Conservation (phyloP, 129 eudicot species). For the Solidago caesia region DNA sequence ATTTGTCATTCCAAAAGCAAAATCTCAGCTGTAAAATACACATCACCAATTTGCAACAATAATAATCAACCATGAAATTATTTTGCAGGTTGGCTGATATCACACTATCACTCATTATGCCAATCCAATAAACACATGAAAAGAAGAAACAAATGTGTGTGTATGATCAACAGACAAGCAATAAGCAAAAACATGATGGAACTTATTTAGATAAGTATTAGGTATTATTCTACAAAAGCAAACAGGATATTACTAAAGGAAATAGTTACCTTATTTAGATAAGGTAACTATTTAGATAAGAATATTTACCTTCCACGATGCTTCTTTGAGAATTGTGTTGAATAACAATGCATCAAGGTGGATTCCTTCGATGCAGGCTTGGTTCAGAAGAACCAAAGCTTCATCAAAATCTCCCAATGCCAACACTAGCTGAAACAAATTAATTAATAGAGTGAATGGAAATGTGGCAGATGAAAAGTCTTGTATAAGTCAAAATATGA, state of each 20-base stretch:
- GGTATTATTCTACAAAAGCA: not conserved
- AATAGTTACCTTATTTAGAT: not conserved
- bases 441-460: not conserved
- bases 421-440: slow-evolving; percentile 55
- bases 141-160: no score
- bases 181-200: no score
- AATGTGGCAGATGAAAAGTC: no score
- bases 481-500: no score
- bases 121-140: no score
- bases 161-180: no score
- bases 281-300: no score
- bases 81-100: no score
- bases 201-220: no score
- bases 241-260: not conserved
- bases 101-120: no score
- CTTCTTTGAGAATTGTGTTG: slow-evolving; percentile 57
- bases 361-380: slow-evolving; percentile 52
- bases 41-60: no score
- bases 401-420: slow-evolving; percentile 46
- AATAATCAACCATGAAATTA: no score
- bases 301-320: slow-evolving; percentile 42
- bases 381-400: slow-evolving; percentile 57
- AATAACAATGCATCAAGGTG: slow-evolving; percentile 61
- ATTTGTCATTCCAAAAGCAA: not conserved
- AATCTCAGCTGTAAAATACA: not conserved